These are phyloP conservation scores for Pseudomonodictys pantanalensis DNA, from an alignment of 495 filamentous ascomycete genomes.

Conservation along the genomic window DNA sequence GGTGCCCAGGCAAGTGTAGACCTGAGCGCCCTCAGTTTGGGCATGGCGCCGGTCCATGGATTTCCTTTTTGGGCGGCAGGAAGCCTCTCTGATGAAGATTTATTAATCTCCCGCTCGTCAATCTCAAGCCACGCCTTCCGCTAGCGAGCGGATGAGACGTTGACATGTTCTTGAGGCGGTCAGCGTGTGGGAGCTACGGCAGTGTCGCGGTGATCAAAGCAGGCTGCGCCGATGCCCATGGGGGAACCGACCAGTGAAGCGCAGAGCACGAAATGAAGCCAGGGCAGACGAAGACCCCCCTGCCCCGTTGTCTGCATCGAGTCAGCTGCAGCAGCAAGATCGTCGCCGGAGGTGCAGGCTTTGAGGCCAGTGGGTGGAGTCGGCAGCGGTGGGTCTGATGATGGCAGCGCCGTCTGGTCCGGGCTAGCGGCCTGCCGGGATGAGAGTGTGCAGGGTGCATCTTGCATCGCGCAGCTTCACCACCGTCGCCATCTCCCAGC, in stretches of 20 bases:
- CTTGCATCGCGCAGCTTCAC: conserved; percentile 16
- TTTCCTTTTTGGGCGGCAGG: conserved; percentile 13
- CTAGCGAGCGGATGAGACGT: conserved; percentile 8
- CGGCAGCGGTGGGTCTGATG: neutral
- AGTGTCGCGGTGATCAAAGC: neutral
- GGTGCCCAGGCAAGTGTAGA: neutral
- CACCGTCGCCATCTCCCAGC: conserved; percentile 12
- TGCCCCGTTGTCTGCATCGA: conserved; percentile 13
- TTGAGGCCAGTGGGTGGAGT: neutral
- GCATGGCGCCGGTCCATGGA: conserved; percentile 1
- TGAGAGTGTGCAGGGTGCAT: neutral
- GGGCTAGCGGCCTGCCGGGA: neutral
- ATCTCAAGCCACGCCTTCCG: conserved; percentile 20
- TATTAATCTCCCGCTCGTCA: conserved; percentile 31
- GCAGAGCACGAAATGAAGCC: neutral
- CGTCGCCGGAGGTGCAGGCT: conserved; percentile 1
- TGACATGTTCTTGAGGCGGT: conserved; percentile 17
- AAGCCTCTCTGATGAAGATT: neutral
- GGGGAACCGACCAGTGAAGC: conserved; percentile 1
- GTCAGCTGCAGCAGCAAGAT: conserved; percentile 19
- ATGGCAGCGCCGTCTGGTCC: conserved; percentile 13
- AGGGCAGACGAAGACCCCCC: conserved; percentile 10
- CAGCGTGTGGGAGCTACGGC: conserved; percentile 4
- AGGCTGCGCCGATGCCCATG: neutral
- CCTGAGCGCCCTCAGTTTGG: conserved; percentile 2